A percentile compares a stretch with the other conserved stretches of the same genome.
Conservation (phyloP, 192 early-diverging fungal species). For the Linnemannia zychae region DNA sequence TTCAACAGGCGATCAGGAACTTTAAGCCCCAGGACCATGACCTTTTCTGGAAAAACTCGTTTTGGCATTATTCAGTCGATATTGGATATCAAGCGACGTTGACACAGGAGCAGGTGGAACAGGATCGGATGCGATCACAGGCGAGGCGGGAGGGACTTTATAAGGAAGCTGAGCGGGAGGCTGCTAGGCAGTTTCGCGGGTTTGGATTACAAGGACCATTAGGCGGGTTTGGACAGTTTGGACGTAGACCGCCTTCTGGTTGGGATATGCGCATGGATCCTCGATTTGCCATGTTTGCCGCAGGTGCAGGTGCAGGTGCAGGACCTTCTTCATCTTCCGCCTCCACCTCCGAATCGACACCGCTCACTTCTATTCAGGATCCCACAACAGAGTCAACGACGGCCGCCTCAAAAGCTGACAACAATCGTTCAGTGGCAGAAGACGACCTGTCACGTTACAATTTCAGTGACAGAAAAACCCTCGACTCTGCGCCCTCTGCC, state of each 20-base stretch:
- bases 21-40: constrained; percentile 11
- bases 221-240: background rate
- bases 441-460: constrained; percentile 21
- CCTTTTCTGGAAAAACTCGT: constrained; percentile 3
- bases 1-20: background rate
- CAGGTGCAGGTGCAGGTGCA: no score
- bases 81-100: background rate
- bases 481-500: constrained; percentile 28
- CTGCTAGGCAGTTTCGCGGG: background rate
- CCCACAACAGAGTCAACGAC: background rate
- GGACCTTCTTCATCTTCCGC: background rate
- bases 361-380: background rate
- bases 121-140: background rate
- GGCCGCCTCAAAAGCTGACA: background rate
- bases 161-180: constrained; percentile 3
- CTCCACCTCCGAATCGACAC: background rate
- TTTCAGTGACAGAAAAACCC: constrained; percentile 41
- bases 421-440: background rate
- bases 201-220: background rate
- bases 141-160: background rate
- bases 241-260: background rate
- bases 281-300: background rate
- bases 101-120: background rate
- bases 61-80: background rate
- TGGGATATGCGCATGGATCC: constrained; percentile 1